Evolutionary conservation across 306 rosid genomes (phyloP).

Genomic region (Quillaja saponaria): DNA sequence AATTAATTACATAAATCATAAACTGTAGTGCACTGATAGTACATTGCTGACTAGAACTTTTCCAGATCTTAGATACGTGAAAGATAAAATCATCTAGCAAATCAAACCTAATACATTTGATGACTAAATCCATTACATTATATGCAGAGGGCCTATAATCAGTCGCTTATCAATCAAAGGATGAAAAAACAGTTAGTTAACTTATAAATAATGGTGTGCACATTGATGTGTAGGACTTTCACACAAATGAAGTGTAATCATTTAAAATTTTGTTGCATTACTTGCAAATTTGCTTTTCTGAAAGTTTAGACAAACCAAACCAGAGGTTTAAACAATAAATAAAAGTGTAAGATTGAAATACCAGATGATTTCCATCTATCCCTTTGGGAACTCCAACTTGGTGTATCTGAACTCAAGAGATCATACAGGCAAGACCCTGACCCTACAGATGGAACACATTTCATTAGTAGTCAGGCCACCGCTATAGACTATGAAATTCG

Average conservation of each 20-base stretch:
- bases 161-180: background rate
- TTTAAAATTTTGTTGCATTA: background rate
- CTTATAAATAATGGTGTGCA: background rate
- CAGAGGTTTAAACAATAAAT: background rate
- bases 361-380: constrained; percentile 45
- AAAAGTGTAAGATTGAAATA: constrained; percentile 26
- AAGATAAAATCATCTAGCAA: background rate
- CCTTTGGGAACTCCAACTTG: constrained; percentile 43
- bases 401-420: constrained; percentile 69
- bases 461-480: constrained; percentile 25
- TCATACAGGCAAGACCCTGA: constrained; percentile 68
- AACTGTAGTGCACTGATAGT: background rate
- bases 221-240: background rate
- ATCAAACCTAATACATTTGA: background rate
- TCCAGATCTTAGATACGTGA: background rate
- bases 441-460: constrained; percentile 41
- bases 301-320: background rate
- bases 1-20: background rate
- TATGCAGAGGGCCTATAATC: background rate
- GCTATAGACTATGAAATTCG: background rate
- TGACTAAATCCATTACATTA: background rate
- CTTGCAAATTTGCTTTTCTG: background rate
- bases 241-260: background rate
- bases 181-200: background rate
- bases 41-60: background rate